These are phyloP conservation scores for Neonectria hederae DNA, from an alignment of 2,329 filamentous ascomycete species.

Conservation along the genomic window DNA sequence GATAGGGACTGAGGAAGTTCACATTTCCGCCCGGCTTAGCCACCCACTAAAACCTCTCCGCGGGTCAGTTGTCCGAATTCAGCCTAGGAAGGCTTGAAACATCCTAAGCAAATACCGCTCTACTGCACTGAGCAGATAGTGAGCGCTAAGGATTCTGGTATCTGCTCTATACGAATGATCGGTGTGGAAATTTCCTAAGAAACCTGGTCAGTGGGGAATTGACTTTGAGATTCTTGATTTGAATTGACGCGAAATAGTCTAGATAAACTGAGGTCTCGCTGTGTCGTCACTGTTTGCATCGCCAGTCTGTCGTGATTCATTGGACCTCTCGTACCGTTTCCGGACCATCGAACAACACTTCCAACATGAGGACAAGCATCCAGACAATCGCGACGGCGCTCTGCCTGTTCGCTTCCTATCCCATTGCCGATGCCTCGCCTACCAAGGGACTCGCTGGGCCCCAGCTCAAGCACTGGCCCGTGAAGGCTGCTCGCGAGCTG, in stretches of 20 bases:
- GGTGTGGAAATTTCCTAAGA: neutral
- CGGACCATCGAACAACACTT: neutral
- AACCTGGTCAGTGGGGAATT: neutral
- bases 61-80: neutral
- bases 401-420: conserved; percentile 30
- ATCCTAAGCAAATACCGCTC: neutral
- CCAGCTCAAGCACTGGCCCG: conserved; percentile 49
- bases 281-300: neutral
- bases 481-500: conserved; percentile 47
- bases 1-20: neutral
- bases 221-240: neutral
- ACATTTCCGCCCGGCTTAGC: neutral
- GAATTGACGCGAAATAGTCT: neutral
- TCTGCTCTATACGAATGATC: neutral
- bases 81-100: neutral
- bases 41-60: neutral
- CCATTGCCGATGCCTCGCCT: conserved; percentile 22
- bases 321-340: neutral
- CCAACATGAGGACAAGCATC: conserved; percentile 29
- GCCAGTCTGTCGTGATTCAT: neutral
- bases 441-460: conserved; percentile 31
- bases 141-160: neutral
- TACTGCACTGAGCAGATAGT: neutral
- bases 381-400: conserved; percentile 26
- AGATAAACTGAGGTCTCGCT: neutral